Base-by-base conservation (phyloP, 2,329 filamentous ascomycete species). In the Fusarium sp. region DNA sequence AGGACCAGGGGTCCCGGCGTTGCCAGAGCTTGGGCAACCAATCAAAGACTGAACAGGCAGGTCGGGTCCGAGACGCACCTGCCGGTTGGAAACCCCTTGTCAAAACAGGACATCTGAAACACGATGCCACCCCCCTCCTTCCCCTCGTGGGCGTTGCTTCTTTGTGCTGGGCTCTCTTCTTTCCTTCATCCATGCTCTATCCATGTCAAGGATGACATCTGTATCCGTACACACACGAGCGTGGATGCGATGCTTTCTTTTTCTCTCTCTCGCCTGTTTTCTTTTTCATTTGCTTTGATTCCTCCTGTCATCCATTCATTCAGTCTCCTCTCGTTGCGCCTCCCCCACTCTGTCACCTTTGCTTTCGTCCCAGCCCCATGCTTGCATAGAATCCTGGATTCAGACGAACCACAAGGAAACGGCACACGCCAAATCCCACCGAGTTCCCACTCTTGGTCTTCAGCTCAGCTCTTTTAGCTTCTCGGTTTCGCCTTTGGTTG, bases 81-180 rank as follows among this genome's bases (percentile, higher is more conserved):
- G 56, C 70, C 68, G 70, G 54, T 62, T 74, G 68, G 71, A 58
- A 63, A 66, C 52, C 52, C 72, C 64, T 52, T 74, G 72, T 72
- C 58, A 14, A 64, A 63, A 72, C 35, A 61, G 56, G 71, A 71
- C 56, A 74, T 74, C 68, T 74, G 72, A 74, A 74, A 74, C 71
- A 41, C 35, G 68, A 69, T 64, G 22, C 16, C 61, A 22, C 45
- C 24, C n/a, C 64, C 37, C 59, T 64, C 48, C 54, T 65, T 67
- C 65, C 61, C 68, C 65, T 72, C 72, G 41, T 69, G 60, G 16
- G 45, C 18, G 58, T 59, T 74, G 59, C 27, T 54, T 61, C 22
- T 45, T 45, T 45, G 41, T 45, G 41, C n/a, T 20, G 7, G 8
- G 7, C 27, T 48, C 54, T 39, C 16, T 37, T 45, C 20, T 43